Conservation (phyloP, 495 filamentous ascomycete species). For the Aspergillus sparsus region DNA sequence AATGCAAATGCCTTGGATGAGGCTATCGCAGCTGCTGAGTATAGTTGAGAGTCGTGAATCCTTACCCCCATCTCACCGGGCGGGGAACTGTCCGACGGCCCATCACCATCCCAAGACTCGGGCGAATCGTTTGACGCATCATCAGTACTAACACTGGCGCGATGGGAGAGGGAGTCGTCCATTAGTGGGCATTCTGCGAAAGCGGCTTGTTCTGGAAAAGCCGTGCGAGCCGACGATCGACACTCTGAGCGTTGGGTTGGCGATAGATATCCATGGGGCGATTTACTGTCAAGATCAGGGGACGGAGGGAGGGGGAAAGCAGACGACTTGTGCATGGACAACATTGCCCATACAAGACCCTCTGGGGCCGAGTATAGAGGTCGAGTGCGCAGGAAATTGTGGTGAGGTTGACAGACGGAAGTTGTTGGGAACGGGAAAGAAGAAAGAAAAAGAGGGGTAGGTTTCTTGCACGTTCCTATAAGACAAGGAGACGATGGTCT, state of each 20-base stretch:
- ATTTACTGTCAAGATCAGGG: constrained; percentile 20
- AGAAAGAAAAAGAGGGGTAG: constrained; percentile 2
- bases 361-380: constrained; percentile 12
- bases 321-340: constrained; percentile 47
- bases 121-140: constrained; percentile 41
- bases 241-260: constrained; percentile 12
- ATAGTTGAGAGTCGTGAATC: constrained; percentile 22
- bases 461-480: not conserved
- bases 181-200: constrained; percentile 28
- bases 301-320: constrained; percentile 26
- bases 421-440: constrained; percentile 1
- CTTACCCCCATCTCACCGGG: constrained; percentile 29
- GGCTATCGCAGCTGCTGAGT: constrained; percentile 16
- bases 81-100: constrained; percentile 28
- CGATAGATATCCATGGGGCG: constrained; percentile 18
- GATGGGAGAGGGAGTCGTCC: constrained; percentile 35
- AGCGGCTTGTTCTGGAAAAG: constrained; percentile 28
- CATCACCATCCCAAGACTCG: constrained; percentile 37
- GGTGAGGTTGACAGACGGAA: not conserved
- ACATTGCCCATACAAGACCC: constrained; percentile 37
- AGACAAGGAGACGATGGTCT: not conserved
- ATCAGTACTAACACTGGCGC: constrained; percentile 41
- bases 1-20: constrained; percentile 29
- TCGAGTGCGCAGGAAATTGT: not conserved
- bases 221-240: constrained; percentile 25